These are phyloP conservation scores for Trametes sanguinea DNA, from an alignment of 768 basidiomycete species.

Conservation along the genomic window DNA sequence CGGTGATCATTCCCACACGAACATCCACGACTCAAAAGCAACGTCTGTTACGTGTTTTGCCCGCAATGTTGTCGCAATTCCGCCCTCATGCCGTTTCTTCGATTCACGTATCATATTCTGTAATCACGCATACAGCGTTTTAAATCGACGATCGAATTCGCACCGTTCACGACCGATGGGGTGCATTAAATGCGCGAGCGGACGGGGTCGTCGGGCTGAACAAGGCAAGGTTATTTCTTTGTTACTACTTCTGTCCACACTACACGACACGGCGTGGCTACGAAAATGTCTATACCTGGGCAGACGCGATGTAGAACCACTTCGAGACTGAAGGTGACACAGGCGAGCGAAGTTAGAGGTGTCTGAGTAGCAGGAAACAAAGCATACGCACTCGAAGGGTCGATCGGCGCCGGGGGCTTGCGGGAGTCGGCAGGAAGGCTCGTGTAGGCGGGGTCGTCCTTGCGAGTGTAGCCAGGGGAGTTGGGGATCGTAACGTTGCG, in stretches of 20 bases:
- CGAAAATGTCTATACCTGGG: slow-evolving; percentile 56
- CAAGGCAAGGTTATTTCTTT: slow-evolving; percentile 6
- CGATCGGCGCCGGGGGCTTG: slow-evolving; percentile 84
- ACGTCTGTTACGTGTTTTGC: neutral
- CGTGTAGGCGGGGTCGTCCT: slow-evolving; percentile 64
- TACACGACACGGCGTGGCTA: slow-evolving; percentile 18
- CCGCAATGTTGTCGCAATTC: slow-evolving; percentile 7
- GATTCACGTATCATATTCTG: neutral
- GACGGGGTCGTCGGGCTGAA: slow-evolving; percentile 11
- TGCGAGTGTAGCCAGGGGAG: slow-evolving; percentile 67
- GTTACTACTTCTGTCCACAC: slow-evolving; percentile 19
- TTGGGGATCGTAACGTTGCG: slow-evolving; percentile 76
- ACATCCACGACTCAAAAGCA: neutral
- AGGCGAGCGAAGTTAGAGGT: neutral
- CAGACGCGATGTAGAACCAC: slow-evolving; percentile 94
- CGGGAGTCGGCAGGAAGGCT: slow-evolving; percentile 76
- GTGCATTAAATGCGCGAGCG: slow-evolving; percentile 7
- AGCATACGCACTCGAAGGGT: slow-evolving; percentile 74
- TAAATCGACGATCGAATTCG: neutral
- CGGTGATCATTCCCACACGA: slow-evolving; percentile 16
- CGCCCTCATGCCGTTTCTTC: neutral
- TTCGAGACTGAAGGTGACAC: slow-evolving; percentile 61
- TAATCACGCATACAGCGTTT: slow-evolving; percentile 1
- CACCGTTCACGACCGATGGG: neutral
- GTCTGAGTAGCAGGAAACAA: neutral